Evolutionary conservation across 139 green algal species (phyloP).

Genomic region (Haematococcus lacustris): DNA sequence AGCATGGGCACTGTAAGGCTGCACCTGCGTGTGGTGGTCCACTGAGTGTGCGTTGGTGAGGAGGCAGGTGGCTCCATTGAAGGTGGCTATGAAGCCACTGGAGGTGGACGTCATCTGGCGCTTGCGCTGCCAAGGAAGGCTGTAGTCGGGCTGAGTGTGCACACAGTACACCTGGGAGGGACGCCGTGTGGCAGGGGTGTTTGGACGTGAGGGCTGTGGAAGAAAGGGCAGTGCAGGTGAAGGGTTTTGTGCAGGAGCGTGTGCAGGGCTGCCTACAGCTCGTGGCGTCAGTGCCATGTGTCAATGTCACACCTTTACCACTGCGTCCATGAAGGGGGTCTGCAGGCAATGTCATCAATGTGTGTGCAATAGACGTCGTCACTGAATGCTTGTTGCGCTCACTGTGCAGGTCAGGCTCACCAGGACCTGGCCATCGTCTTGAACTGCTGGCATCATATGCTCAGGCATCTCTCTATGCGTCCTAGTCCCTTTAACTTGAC

Average conservation of each 20-base stretch:
- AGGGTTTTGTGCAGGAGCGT: no score
- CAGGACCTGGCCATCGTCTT: not conserved
- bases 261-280: not conserved
- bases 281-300: no score
- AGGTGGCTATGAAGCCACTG: slow-evolving; percentile 74
- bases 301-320: slow-evolving; percentile 65
- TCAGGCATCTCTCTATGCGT: not conserved
- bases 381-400: not conserved
- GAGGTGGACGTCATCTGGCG: slow-evolving; percentile 71
- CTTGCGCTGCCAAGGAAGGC: slow-evolving; percentile 89
- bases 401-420: not conserved
- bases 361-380: no score
- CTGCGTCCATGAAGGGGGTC: slow-evolving; percentile 40
- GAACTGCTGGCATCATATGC: not conserved
- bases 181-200: not conserved
- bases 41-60: slow-evolving; percentile 97
- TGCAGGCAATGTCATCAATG: slow-evolving; percentile 7
- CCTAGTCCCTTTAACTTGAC: not conserved
- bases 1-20: no score
- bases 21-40: slow-evolving; percentile 93
- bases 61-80: slow-evolving; percentile 29
- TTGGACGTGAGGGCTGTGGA: no score
- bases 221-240: no score
- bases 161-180: slow-evolving; percentile 36
- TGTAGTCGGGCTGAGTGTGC: slow-evolving; percentile 89